Percentiles rank a stretch among this genome's conserved stretches.
phyloP scores from a whole-genome alignment of 2,329 filamentous ascomycete genomes.

The Teratosphaeria zuluensis region DNA sequence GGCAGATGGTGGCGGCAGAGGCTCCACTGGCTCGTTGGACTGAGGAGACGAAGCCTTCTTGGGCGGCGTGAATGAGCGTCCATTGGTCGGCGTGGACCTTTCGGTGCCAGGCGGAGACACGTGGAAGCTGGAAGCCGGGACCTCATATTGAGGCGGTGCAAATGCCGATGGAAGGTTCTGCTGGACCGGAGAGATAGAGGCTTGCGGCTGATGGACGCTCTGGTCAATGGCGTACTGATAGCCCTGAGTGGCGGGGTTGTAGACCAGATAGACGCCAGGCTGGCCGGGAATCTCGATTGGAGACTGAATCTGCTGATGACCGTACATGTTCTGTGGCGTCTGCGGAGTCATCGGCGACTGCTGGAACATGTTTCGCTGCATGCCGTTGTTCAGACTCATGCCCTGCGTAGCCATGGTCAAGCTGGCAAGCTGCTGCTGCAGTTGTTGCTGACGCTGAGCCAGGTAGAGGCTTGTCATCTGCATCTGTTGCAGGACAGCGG shows the following conservation, averaged over 20 bases:
- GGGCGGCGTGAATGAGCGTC: slow-evolving; percentile 56
- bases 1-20: slow-evolving; percentile 76
- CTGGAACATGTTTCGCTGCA: slow-evolving; percentile 9
- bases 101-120: slow-evolving; percentile 63
- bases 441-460: slow-evolving; percentile 85
- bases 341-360: slow-evolving; percentile 37
- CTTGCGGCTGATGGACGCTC: slow-evolving; percentile 41
- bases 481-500: slow-evolving; percentile 75
- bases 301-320: slow-evolving; percentile 57
- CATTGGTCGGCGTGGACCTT: slow-evolving; percentile 41
- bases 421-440: slow-evolving; percentile 83
- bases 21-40: slow-evolving; percentile 49
- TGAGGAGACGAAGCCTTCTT: slow-evolving; percentile 55
- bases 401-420: slow-evolving; percentile 73
- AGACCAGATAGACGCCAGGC: slow-evolving; percentile 71
- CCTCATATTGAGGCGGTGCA: slow-evolving; percentile 11
- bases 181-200: slow-evolving; percentile 20
- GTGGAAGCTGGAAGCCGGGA: slow-evolving; percentile 52
- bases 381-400: slow-evolving; percentile 51
- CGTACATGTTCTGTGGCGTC: slow-evolving; percentile 49
- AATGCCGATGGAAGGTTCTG: slow-evolving; percentile 18
- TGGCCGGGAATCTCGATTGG: slow-evolving; percentile 56
- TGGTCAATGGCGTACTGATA: slow-evolving; percentile 71
- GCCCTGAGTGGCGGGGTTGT: slow-evolving; percentile 78
- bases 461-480: slow-evolving; percentile 87